Base-by-base conservation (phyloP, 139 green algal species). In the Desmodesmus armatus region DNA sequence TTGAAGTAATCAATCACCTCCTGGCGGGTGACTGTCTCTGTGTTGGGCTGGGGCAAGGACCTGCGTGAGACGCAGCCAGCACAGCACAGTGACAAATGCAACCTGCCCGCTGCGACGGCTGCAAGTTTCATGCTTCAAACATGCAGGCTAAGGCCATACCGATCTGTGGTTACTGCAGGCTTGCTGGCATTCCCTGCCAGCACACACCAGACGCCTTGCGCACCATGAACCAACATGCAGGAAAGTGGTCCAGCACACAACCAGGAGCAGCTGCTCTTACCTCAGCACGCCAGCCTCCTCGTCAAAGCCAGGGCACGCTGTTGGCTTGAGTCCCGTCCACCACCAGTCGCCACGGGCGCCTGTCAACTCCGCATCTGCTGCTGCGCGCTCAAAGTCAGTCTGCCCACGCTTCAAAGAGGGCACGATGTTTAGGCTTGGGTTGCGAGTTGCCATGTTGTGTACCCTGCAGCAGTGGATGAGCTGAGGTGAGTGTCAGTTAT, bases 1-100 rank as follows among this genome's bases (percentile, higher is more conserved):
- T 96, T 88, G 69, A 97, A 97, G 86, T 96, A 96, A 72, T 95
- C 93, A 6, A 97, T 86, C 35, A 94, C 81, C 37, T 88, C 55
- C 85, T 96, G 87, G 6, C 91, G 87, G 0, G 87, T 95, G 70
- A 66, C 89, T 53, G 43, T 88, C 41, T 27, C 25, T 3, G 86
- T 87, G 88, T 89, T 88, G n/a, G 92, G 93, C 81, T 93, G 73
- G 3, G 91, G 91, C 70, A 96, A 86, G 2, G 91, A 91, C 49
- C 80, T 86, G 80, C 49, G n/a, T n/a, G n/a, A n/a, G n/a, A n/a
- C n/a, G n/a, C n/a, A n/a, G n/a, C n/a, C n/a, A n/a, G n/a, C n/a
- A n/a, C n/a, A n/a, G n/a, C n/a, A n/a, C n/a, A n/a, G n/a, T n/a
- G n/a, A n/a, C n/a, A n/a, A n/a, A n/a, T n/a, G n/a, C n/a, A n/a